These are phyloP conservation scores for Pythium scleroteichum DNA, from an alignment of 352 stramenopile species.

Conservation along the genomic window DNA sequence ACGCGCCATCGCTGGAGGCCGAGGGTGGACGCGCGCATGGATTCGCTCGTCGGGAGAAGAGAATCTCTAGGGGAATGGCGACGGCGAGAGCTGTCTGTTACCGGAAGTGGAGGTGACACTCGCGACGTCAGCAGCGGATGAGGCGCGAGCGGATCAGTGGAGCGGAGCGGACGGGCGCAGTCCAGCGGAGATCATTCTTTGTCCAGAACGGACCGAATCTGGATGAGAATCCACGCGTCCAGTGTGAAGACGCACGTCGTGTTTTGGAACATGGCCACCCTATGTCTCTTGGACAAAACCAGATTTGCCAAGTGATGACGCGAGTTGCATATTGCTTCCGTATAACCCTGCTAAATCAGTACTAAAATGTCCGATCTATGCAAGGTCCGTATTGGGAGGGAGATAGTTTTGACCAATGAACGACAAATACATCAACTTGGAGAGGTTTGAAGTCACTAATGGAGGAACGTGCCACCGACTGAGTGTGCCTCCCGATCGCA, in stretches of 20 bases:
- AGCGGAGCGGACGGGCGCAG: constrained; percentile 9
- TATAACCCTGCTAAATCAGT: constrained; percentile 10
- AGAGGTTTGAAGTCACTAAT: constrained; percentile 24
- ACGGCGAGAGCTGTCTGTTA: constrained; percentile 12
- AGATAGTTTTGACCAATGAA: constrained; percentile 14
- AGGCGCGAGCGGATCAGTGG: background rate
- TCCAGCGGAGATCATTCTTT: constrained; percentile 15
- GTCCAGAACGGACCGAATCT: background rate
- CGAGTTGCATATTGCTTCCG: background rate
- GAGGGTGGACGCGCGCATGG: constrained; percentile 8
- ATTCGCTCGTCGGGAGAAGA: constrained; percentile 1
- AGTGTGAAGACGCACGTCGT: constrained; percentile 2
- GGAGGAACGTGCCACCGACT: constrained; percentile 23
- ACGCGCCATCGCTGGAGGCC: background rate
- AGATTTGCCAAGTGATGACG: constrained; percentile 14
- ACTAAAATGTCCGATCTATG: background rate
- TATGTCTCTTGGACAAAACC: constrained; percentile 15
- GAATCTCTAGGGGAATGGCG: constrained; percentile 12
- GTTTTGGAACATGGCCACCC: constrained; percentile 4
- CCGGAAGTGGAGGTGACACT: constrained; percentile 5
- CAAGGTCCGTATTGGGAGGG: constrained; percentile 18
- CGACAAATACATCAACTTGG: constrained; percentile 2
- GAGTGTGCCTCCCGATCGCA: background rate
- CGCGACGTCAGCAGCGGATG: constrained; percentile 15
- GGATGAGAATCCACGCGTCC: constrained; percentile 14